Evolutionary conservation across 2,329 filamentous ascomycete species (phyloP).

Genomic region (Ceratocystis cubensis): DNA sequence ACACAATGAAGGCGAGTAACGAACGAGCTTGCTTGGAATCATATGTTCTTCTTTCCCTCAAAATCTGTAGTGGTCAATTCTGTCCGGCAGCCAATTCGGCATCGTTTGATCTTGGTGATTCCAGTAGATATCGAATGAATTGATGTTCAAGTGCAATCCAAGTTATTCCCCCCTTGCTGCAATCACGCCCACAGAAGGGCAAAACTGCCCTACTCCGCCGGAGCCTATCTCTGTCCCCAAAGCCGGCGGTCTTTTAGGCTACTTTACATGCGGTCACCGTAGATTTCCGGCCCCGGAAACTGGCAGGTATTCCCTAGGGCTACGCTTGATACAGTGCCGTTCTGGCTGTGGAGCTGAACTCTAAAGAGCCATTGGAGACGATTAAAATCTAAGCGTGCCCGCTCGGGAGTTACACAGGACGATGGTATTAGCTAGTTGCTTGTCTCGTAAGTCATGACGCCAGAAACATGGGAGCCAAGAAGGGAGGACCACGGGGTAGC

Average conservation of each 20-base stretch:
- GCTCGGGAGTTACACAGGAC: neutral
- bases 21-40: too few relatives aligned
- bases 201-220: too few relatives aligned
- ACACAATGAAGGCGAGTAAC: too few relatives aligned
- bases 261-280: neutral
- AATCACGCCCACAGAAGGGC: too few relatives aligned
- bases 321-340: neutral
- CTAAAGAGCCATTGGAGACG: neutral
- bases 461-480: too few relatives aligned
- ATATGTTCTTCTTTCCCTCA: too few relatives aligned
- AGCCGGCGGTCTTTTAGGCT: neutral
- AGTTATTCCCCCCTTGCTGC: too few relatives aligned
- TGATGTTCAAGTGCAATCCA: too few relatives aligned
- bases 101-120: too few relatives aligned
- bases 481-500: neutral
- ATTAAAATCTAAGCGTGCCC: neutral
- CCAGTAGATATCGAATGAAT: too few relatives aligned
- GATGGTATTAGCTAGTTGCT: neutral
- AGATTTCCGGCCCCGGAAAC: neutral
- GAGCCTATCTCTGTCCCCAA: neutral
- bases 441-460: neutral
- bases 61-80: too few relatives aligned
- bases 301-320: neutral
- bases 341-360: neutral
- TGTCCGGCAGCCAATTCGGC: too few relatives aligned